Percentiles rank a stretch among this genome's conserved stretches.
phyloP scores from a whole-genome alignment of 108 stramenopile genomes.

The Cyclotella choctawhatcheeana region DNA sequence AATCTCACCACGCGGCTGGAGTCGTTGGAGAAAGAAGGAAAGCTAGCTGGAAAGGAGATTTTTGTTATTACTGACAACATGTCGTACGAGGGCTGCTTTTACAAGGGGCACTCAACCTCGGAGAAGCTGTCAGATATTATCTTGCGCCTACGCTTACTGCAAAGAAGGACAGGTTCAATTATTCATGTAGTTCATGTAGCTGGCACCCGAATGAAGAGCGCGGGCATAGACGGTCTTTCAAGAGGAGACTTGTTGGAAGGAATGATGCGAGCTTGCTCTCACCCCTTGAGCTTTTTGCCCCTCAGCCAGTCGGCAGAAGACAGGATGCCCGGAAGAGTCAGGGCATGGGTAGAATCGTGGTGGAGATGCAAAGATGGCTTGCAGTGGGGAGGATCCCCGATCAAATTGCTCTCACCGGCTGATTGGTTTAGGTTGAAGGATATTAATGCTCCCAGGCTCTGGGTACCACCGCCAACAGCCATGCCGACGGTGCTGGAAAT shows the following conservation, averaged over 20 bases:
- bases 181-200: slow-evolving; percentile 25
- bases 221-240: slow-evolving; percentile 35
- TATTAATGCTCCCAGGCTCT: background rate
- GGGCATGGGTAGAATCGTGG: slow-evolving; percentile 6
- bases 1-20: slow-evolving; percentile 36
- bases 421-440: slow-evolving; percentile 12
- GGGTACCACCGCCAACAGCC: slow-evolving; percentile 12
- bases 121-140: slow-evolving; percentile 39
- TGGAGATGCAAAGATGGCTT: background rate
- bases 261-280: slow-evolving; percentile 36
- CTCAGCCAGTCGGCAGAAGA: slow-evolving; percentile 30
- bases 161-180: background rate
- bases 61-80: slow-evolving; percentile 56
- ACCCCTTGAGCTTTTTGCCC: slow-evolving; percentile 38
- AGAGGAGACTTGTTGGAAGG: slow-evolving; percentile 45
- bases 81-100: slow-evolving; percentile 40
- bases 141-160: slow-evolving; percentile 15
- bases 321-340: background rate
- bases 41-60: slow-evolving; percentile 26
- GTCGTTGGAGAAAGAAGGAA: background rate
- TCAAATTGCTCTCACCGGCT: background rate
- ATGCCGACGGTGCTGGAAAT: slow-evolving; percentile 21
- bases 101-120: slow-evolving; percentile 45
- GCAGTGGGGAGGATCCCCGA: background rate
- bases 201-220: slow-evolving; percentile 23